Base-by-base conservation (phyloP, 805 yeast species). In the Hanseniaspora meyeri region DNA sequence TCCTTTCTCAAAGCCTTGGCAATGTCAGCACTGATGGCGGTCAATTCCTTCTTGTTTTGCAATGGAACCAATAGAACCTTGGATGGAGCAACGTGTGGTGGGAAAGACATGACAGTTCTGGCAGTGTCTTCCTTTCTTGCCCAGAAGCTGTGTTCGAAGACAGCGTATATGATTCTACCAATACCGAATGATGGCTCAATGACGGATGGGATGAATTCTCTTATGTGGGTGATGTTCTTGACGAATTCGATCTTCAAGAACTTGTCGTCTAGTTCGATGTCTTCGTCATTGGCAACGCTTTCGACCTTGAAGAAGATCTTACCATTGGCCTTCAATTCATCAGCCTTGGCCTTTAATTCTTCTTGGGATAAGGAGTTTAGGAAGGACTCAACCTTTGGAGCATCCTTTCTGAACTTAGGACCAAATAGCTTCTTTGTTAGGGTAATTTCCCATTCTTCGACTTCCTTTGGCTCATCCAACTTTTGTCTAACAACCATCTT, bases 141-240 rank as follows among this genome's bases (percentile, higher is more conserved):
- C 96, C 96, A 93, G 85, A 84, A 93, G 52, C 80, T 78, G 73
- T 93, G 99, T 76, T 93, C 99, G 66, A 90, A 86, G 63, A 91
- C 72, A 42, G 95, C 80, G 75, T 93, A 93, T 62, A 93, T 76
- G 70, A 95, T 88, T 76, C 99, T 90, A 59, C 98, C 98, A 68
- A 93, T 85, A 80, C 99, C 99, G 67, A 93, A 93, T 7, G 99
- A 93, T 60, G 99, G 99, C 75, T 93, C 99, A 66, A 93, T 93
- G 60, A 93, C 99, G 69, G 87, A 89, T 60, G 99, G 99, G 62
- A 87, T 87, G 74, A 74, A 93, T 74, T 95, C 98, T 68, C 97
- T 87, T 58, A 93, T 77, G 70, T 90, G 96, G 73, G 88, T 95
- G 51, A 84, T 83, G 67, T 81, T 83, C 56, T 84, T 81, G 68